Evolutionary conservation across 352 stramenopile genomes (phyloP), one percentile per base, ranked within the genome.

Genomic region (Globisporangium rhizosaccharum): DNA sequence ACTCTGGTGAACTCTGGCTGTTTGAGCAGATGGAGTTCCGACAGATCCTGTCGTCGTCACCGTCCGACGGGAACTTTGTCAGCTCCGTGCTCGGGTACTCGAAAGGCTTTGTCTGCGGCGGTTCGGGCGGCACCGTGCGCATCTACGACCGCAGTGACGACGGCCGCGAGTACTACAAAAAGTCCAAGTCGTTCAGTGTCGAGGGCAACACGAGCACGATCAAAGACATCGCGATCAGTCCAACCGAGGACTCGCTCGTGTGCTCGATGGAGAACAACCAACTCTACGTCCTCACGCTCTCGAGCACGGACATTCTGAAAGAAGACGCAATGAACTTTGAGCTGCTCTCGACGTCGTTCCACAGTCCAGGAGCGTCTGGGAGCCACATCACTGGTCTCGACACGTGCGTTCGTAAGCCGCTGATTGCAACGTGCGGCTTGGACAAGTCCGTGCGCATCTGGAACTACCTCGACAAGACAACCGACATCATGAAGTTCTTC

Each of bases 251-350:
- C 64, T 79, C 87, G 49, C 71, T 97, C 23, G 78, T 96, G 36
- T 96, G 85, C 55, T 94, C 86, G 4, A 77, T 95, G 28, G 79
- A 92, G 37, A 90, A 91, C 59, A 90, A 94, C 51, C 92, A 97
- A 52, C 62, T 97, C n/a, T 97, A 97, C 61, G 70, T 85, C n/a
- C 76, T 97, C 18, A 90, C 80, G 6, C 76, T 98, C 2, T 93
- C 83, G 23, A 97, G 90, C 45, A 94, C 86, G 2, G 88, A 97
- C 57, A 96, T 97, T 53, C 59, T 97, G 20, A 98, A 97, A 48
- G 89, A 96, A 60, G 92, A 97, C 49, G 85, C 84, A n/a, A 97
- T 96, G 82, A 96, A 94, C 68, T 97, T 98, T 67, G 88, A 96
- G 49, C 68, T 95, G 2, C 69, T 97, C 9, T 88, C 85, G 12